A percentile compares a stretch with the other conserved stretches of the same genome.
Conservation (phyloP, 441 rosid genomes). For the Manihot esculenta region DNA sequence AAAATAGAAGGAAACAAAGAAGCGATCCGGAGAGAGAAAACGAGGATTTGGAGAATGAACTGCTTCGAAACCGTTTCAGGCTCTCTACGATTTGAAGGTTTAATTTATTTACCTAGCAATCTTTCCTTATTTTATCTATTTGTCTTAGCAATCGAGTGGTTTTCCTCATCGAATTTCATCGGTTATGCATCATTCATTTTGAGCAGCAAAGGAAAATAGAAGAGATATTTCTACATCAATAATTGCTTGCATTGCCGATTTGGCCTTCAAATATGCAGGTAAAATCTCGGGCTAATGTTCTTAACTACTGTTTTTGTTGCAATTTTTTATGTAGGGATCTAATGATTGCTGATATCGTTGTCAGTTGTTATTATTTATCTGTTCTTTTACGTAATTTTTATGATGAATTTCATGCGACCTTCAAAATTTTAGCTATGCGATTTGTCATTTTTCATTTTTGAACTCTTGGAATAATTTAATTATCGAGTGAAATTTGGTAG, state of each 20-base stretch:
- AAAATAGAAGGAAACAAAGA: slow-evolving; percentile 50
- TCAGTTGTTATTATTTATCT: neutral
- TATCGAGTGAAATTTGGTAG: neutral
- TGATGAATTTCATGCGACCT: neutral
- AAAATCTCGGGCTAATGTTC: neutral
- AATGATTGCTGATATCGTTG: neutral
- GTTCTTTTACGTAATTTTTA: neutral
- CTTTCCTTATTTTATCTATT: neutral
- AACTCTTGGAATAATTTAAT: neutral
- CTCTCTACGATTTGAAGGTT: slow-evolving; percentile 79
- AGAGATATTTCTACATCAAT: slow-evolving; percentile 61
- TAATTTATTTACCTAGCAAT: neutral
- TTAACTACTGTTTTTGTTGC: neutral
- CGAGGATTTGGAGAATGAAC: slow-evolving; percentile 46
- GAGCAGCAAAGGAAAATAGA: slow-evolving; percentile 55
- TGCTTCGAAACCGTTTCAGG: slow-evolving; percentile 65
- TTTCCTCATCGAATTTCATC: neutral
- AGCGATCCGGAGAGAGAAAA: slow-evolving; percentile 51
- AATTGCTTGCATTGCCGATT: slow-evolving; percentile 59
- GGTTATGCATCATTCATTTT: slow-evolving; percentile 7
- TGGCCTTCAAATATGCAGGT: slow-evolving; percentile 78
- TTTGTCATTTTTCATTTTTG: neutral
- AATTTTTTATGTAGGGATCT: neutral
- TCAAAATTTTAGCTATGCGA: neutral
- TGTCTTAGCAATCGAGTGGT: neutral